Base-by-base conservation (phyloP, 257 asterid genomes). In the Osmanthus fragrans region DNA sequence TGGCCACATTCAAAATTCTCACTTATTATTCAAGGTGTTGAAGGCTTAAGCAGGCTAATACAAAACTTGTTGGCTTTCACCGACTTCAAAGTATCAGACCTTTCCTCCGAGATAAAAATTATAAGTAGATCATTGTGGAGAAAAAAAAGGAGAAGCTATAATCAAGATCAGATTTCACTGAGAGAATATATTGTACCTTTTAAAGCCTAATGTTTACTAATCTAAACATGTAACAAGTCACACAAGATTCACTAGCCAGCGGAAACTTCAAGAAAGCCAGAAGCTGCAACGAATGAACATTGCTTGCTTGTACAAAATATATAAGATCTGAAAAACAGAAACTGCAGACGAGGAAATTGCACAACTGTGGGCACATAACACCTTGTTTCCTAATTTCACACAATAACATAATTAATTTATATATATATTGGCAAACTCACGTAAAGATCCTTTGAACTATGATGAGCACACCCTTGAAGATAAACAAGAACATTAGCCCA, bases 381-480 rank as follows among this genome's bases (percentile, higher is more conserved):
- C 56, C 67, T 21, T n/a, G 7, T 70, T 65, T 66, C 18, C 37
- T 5, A 7, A 27, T 25, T 36, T 34, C 29, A 37, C 65, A 65
- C 25, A 10, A 3, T 27, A 29, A 33, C 34, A 3, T 32, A 49
- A 12, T 25, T 70, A 37, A 39, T 16, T 12, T 72, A 4, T 72
- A 72, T 47, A 64, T 47, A 18, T 30, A 30, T 12, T 18, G 18
- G 16, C 11, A 73, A 47, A 34, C 12, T 42, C 27, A 23, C 11
- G 68, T 30, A 63, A 23, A 58, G 32, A n/a, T 23, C 67, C 67
- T n/a, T 54, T 23, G 25, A 58, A 25, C 68, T 47, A 71, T 73
- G n/a, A 60, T 39, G 70, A 79, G 36, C 78, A 68, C 64, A 67
- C 37, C 82, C 67, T 32, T 34, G 49, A 70, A 74, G 56, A 72